These are phyloP conservation scores for Gliomastix tumulicola DNA, from an alignment of 2,329 filamentous ascomycete genomes.

Conservation along the genomic window DNA sequence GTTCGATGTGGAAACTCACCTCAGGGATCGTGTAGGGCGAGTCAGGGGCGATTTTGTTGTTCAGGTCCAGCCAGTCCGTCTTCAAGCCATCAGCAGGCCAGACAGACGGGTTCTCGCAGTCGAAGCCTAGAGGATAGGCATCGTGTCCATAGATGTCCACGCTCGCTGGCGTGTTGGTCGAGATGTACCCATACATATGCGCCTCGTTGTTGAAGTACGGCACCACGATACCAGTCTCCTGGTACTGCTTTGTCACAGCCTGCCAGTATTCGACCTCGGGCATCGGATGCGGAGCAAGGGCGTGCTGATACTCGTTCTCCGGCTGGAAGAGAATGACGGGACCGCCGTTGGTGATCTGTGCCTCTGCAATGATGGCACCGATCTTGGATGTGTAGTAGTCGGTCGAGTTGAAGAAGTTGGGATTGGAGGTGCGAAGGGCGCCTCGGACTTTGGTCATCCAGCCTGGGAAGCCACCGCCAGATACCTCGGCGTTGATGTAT, in stretches of 20 bases:
- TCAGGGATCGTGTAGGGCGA: constrained; percentile 63
- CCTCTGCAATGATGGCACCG: constrained; percentile 60
- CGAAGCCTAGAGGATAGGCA: constrained; percentile 36
- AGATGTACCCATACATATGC: constrained; percentile 39
- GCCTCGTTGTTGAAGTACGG: constrained; percentile 62
- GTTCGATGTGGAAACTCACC: constrained; percentile 21
- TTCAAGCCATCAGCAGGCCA: constrained; percentile 41
- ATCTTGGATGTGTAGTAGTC: constrained; percentile 60
- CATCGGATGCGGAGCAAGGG: constrained; percentile 41
- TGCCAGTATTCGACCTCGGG: constrained; percentile 64
- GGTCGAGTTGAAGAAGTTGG: constrained; percentile 58
- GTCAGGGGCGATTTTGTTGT: constrained; percentile 53
- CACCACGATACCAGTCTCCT: constrained; percentile 62
- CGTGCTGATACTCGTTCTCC: constrained; percentile 69
- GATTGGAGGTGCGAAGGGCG: constrained; percentile 53
- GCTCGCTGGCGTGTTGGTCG: constrained; percentile 22
- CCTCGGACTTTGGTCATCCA: constrained; percentile 68
- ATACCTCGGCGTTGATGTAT: constrained; percentile 73
- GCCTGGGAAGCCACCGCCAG: constrained; percentile 73
- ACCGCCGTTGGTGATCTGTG: constrained; percentile 77
- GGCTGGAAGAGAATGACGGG: constrained; percentile 74
- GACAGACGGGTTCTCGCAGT: constrained; percentile 2
- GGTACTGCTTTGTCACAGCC: constrained; percentile 62
- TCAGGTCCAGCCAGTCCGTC: constrained; percentile 43
- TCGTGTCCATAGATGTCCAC: constrained; percentile 6